Evolutionary conservation across 2,329 filamentous ascomycete genomes (phyloP).

Genomic region (Sarocladium strictum): DNA sequence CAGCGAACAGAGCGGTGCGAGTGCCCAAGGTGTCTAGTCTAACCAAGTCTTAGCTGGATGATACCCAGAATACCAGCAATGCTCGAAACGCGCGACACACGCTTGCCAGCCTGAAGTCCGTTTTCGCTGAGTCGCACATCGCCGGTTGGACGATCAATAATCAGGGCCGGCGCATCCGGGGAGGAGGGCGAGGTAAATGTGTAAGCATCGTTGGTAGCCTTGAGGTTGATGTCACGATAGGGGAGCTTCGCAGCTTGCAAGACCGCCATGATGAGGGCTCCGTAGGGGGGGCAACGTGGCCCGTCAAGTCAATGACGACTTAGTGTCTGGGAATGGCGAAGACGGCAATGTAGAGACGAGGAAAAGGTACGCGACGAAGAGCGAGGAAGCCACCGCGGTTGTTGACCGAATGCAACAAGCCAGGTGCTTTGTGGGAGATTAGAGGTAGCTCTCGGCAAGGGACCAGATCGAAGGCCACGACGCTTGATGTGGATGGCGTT

Average conservation of each 20-base stretch:
- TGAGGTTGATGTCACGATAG: constrained; percentile 95
- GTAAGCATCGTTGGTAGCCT: constrained; percentile 86
- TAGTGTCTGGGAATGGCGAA: neutral
- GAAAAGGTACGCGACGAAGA: neutral
- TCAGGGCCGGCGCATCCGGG: constrained; percentile 77
- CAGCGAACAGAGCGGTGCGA: neutral
- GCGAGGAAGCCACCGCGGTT: neutral
- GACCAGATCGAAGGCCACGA: neutral
- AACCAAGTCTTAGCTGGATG: constrained; percentile 86
- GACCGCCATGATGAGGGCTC: constrained; percentile 28
- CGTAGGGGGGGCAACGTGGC: constrained; percentile 2
- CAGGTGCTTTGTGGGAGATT: neutral
- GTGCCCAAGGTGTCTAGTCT: constrained; percentile 2
- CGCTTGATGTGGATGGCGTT: neutral
- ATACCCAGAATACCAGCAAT: constrained; percentile 93
- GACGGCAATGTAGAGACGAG: neutral
- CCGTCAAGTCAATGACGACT: neutral
- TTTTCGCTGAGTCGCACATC: constrained; percentile 83
- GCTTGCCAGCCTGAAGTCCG: constrained; percentile 66
- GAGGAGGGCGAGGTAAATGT: constrained; percentile 95
- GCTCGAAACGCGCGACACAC: constrained; percentile 71
- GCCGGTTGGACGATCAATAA: constrained; percentile 87
- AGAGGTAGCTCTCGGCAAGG: neutral
- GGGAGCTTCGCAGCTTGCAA: constrained; percentile 45
- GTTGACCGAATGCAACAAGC: neutral